Conservation (phyloP, 495 filamentous ascomycete species). For the Daldinia caldariorum region DNA sequence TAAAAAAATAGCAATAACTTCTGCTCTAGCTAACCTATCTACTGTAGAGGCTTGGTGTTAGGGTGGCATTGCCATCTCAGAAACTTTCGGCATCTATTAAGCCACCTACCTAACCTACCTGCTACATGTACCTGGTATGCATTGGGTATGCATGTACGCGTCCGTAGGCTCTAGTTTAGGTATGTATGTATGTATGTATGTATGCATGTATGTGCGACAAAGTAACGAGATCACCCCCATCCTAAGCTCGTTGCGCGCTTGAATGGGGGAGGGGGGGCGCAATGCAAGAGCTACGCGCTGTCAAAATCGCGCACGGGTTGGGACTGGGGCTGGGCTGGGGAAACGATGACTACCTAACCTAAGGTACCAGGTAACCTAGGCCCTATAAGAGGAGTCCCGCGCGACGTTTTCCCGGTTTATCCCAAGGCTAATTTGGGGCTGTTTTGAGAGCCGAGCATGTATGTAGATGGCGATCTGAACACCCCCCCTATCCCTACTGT, state of each 20-base stretch:
- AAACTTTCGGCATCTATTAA: conserved; percentile 19
- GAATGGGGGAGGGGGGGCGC: neutral
- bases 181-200: neutral
- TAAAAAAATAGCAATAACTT: no score
- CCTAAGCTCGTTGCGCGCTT: conserved; percentile 1
- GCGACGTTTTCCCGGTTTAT: neutral
- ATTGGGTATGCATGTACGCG: no score
- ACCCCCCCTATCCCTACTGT: no score
- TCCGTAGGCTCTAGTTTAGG: no score
- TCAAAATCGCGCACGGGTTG: conserved; percentile 30
- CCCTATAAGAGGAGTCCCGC: neutral
- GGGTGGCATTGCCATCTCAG: conserved; percentile 4
- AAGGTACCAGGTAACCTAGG: neutral
- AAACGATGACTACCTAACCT: neutral
- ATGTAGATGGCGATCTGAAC: no score
- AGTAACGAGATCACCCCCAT: neutral
- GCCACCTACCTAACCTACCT: no score
- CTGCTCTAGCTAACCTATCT: conserved; percentile 1
- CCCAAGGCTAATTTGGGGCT: conserved; percentile 6
- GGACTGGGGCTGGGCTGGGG: neutral
- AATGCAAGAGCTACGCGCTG: neutral
- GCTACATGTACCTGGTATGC: neutral
- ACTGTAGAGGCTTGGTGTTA: conserved; percentile 1
- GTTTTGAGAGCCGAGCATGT: conserved; percentile 40
- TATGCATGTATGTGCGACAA: neutral